phyloP scores from a whole-genome alignment of 139 green algal species.

The Chlamydomonas eustigma region DNA sequence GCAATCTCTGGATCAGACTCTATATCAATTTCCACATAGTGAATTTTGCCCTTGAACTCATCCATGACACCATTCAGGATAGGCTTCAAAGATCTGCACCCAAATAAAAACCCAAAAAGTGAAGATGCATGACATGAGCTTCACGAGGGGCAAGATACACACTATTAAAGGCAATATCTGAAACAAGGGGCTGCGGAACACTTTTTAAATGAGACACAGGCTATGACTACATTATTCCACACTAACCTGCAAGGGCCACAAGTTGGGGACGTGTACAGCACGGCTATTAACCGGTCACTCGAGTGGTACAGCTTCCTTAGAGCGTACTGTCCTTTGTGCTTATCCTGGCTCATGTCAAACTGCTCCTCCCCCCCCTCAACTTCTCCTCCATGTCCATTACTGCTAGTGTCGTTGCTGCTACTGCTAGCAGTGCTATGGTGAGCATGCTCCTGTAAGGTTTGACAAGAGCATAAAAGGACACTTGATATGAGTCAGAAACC shows the following conservation, averaged over 20 bases:
- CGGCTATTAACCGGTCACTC: conserved; percentile 67
- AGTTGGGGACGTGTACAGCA: conserved; percentile 87
- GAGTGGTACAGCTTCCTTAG: conserved; percentile 98
- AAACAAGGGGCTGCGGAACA: too few species aligned
- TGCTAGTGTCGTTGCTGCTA: neutral
- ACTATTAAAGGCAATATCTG: too few species aligned
- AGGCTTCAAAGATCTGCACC: conserved; percentile 85
- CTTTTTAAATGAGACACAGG: too few species aligned
- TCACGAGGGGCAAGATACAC: too few species aligned
- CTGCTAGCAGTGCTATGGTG: neutral
- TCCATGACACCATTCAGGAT: conserved; percentile 87
- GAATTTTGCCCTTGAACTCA: conserved; percentile 71
- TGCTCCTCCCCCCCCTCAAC: neutral
- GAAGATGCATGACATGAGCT: too few species aligned
- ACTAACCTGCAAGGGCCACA: conserved; percentile 57
- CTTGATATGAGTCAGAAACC: too few species aligned
- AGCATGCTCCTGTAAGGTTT: too few species aligned
- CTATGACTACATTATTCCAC: too few species aligned
- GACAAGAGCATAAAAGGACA: too few species aligned
- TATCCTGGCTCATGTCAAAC: conserved; percentile 31
- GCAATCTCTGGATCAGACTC: conserved; percentile 87
- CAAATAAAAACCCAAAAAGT: too few species aligned
- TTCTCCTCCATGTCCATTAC: too few species aligned
- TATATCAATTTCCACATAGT: conserved; percentile 86
- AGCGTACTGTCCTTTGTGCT: conserved; percentile 89